phyloP scores from a whole-genome alignment of 345 rosid species.

The Brassica nigra region DNA sequence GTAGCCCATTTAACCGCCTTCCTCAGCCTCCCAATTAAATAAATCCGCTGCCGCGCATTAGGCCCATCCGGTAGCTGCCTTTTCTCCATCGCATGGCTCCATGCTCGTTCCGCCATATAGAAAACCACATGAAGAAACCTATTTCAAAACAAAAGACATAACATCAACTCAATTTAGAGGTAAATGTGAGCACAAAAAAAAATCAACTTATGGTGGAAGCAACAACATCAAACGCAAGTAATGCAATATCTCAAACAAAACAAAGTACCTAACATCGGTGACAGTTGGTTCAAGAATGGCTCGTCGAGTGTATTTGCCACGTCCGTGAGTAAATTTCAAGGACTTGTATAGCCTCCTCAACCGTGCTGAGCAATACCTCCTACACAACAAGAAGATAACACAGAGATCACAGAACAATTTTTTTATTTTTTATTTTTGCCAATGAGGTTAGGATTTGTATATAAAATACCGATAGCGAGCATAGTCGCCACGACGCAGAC shows the following conservation, averaged over 20 bases:
- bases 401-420: too few relatives aligned
- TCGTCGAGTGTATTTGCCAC: slow-evolving; percentile 74
- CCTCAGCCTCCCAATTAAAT: slow-evolving; percentile 90
- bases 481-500: slow-evolving; percentile 93
- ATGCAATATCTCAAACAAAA: neutral
- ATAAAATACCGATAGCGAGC: slow-evolving; percentile 73
- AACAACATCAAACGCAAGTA: slow-evolving; percentile 17
- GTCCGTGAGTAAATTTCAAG: slow-evolving; percentile 93
- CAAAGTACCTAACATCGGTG: slow-evolving; percentile 81
- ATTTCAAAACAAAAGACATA: slow-evolving; percentile 25
- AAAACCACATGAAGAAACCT: slow-evolving; percentile 94
- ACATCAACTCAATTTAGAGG: neutral
- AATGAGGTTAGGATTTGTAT: too few relatives aligned
- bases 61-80: slow-evolving; percentile 96
- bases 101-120: slow-evolving; percentile 93
- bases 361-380: slow-evolving; percentile 97
- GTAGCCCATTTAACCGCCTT: slow-evolving; percentile 96
- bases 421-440: too few relatives aligned
- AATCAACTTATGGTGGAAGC: neutral
- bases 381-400: slow-evolving; percentile 46
- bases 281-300: slow-evolving; percentile 74
- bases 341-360: slow-evolving; percentile 94
- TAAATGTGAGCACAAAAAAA: neutral
- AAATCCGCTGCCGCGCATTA: slow-evolving; percentile 77
- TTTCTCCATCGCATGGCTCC: slow-evolving; percentile 99